phyloP scores from a whole-genome alignment of 106 monocot species.

The Amphibolis antarctica region DNA sequence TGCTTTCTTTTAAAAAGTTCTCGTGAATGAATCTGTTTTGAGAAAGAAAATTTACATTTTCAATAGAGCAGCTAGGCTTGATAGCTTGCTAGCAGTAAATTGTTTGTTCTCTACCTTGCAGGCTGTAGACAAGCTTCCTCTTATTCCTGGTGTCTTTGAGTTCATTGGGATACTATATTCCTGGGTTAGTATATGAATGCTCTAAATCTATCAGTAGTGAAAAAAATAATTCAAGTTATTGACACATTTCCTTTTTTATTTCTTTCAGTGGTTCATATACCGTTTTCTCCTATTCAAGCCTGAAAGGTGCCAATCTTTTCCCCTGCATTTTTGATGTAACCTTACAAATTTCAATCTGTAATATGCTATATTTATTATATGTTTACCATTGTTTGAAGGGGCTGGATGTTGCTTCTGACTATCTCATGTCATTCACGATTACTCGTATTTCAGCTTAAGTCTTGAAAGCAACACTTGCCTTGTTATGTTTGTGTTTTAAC shows the following conservation, averaged over 20 bases:
- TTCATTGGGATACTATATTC: constrained; percentile 79
- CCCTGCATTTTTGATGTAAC: background rate
- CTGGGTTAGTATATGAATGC: constrained; percentile 33
- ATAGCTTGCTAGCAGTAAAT: background rate
- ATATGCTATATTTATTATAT: background rate
- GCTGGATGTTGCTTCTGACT: background rate
- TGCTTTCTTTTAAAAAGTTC: background rate
- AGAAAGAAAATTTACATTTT: too few relatives aligned
- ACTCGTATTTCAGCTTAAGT: too few relatives aligned
- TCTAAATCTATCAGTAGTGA: background rate
- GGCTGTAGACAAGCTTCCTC: constrained; percentile 75
- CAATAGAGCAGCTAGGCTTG: too few relatives aligned
- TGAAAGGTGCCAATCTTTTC: constrained; percentile 45
- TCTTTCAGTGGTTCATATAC: constrained; percentile 74
- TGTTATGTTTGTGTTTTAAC: too few relatives aligned
- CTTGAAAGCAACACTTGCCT: too few relatives aligned
- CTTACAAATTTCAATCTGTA: background rate
- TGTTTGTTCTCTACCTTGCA: constrained; percentile 16
- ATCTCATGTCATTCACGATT: too few relatives aligned
- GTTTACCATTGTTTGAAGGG: background rate
- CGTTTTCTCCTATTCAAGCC: constrained; percentile 89
- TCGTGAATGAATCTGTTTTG: background rate
- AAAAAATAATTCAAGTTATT: too few relatives aligned
- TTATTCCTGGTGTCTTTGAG: constrained; percentile 47
- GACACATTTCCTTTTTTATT: background rate